Evolutionary conservation across 2,329 filamentous ascomycete genomes (phyloP), one percentile per base, ranked within the genome.

Genomic region (Fusarium newnesense): DNA sequence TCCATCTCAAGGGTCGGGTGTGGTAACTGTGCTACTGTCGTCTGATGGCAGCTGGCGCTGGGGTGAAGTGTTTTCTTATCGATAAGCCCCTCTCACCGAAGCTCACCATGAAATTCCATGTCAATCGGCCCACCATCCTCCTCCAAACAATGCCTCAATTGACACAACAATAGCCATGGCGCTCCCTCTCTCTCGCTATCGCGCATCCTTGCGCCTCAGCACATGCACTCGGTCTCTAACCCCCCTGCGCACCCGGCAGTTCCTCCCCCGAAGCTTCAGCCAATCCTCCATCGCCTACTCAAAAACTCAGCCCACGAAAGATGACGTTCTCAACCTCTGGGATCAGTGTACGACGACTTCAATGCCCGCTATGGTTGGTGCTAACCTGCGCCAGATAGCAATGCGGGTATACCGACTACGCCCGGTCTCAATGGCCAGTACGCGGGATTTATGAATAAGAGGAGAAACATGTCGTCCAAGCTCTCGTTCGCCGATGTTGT

Each of bases 361-460:
- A 24, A 15, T 15, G 10, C 26, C 28, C 6, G 9, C 16, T 43
- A 15, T 21, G 4, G 1, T 26, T 7, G 36, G 50, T 19, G 37
- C 47, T 60, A 40, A 74, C 54, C 13, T 36, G 21, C 26, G 26
- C 40, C 56, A 83, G 82, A 80, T 67, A 76, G 76, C 47, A 77
- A 74, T 39, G 63, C 70, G 26, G 72, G 78, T 37, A 66, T 76
- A 2, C 75, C 76, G 4, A 40, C 75, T 13, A 73, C 77, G 6
- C 43, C 63, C 5, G 65, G 69, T 15, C 57, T 43, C 10, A 66
- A 78, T 2, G 70, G 74, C 4, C 60, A 68, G 58, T 75, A 71
- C 18, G 73, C 80, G 9, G 95, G 95, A 26, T 96, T 95, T 75
- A 81, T 97, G 2, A 90, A 90, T 32, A 90, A 89, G 67, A 87